Conservation (phyloP, 1,284 basidiomycete species). For the Schizopora paradoxa region DNA sequence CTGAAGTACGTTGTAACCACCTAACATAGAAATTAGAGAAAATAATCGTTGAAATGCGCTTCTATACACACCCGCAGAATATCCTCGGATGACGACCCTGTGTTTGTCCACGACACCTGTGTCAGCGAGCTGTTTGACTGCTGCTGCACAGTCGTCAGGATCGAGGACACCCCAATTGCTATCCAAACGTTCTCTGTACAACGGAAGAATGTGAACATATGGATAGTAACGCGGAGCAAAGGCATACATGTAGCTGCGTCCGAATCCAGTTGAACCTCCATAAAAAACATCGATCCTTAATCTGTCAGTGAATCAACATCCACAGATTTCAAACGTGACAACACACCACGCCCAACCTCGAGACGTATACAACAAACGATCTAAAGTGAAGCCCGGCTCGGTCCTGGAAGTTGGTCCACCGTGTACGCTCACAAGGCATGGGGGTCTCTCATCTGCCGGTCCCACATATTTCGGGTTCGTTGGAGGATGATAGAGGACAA, state of each 20-base stretch:
- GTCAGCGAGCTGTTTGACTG: constrained; percentile 44
- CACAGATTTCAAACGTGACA: constrained; percentile 32
- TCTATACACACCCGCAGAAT: too few species aligned
- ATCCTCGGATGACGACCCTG: too few species aligned
- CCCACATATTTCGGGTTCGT: constrained; percentile 51
- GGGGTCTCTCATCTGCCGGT: constrained; percentile 49
- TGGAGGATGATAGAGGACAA: constrained; percentile 60
- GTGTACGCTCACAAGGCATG: constrained; percentile 57
- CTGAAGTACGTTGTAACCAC: constrained; percentile 56
- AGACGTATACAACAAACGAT: constrained; percentile 61
- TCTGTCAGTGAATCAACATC: not conserved
- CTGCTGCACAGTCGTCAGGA: constrained; percentile 52
- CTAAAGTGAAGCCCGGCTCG: constrained; percentile 43
- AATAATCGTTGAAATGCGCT: too few species aligned
- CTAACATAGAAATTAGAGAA: too few species aligned
- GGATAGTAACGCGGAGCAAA: not conserved
- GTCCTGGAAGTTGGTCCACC: constrained; percentile 58
- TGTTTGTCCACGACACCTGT: too few species aligned
- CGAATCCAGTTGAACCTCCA: constrained; percentile 63
- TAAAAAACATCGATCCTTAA: constrained; percentile 65
- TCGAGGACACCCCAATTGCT: constrained; percentile 68
- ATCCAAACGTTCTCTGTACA: constrained; percentile 51
- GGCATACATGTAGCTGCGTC: constrained; percentile 49
- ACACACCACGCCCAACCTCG: constrained; percentile 67
- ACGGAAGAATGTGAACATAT: too few species aligned